phyloP scores from a whole-genome alignment of 169 alveolate genomes.

The Eimeria necatrix region DNA sequence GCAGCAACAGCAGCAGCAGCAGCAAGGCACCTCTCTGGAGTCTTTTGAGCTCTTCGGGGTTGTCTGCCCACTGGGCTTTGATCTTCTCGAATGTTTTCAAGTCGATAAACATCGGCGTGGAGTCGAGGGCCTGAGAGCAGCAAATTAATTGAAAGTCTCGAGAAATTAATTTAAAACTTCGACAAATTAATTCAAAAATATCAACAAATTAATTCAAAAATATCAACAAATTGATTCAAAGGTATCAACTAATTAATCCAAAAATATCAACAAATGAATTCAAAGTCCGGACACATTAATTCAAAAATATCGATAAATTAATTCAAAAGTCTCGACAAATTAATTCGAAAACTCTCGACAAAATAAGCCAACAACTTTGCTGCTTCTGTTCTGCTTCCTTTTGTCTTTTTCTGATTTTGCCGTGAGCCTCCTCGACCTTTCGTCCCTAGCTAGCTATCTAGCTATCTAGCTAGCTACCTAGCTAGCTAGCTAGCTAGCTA shows the following conservation, averaged over 20 bases:
- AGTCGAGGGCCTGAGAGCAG: constrained; percentile 53
- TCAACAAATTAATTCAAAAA: no score
- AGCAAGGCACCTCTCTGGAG: constrained; percentile 42
- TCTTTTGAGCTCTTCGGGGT: constrained; percentile 40
- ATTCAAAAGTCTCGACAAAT: no score
- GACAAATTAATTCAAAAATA: no score
- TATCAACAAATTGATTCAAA: no score
- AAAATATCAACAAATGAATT: no score
- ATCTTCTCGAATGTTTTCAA: constrained; percentile 44
- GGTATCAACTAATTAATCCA: no score
- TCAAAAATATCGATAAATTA: no score
- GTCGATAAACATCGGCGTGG: constrained; percentile 68
- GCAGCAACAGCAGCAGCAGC: constrained; percentile 37
- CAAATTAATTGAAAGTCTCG: neutral
- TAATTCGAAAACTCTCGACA: no score
- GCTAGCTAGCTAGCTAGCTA: neutral
- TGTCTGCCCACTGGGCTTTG: constrained; percentile 52
- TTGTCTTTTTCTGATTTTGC: neutral
- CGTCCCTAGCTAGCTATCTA: no score
- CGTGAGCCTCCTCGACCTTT: neutral
- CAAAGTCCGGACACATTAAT: no score
- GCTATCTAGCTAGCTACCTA: no score
- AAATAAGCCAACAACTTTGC: neutral
- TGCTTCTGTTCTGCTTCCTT: neutral
- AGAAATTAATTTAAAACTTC: no score